phyloP scores from a whole-genome alignment of 2,329 filamentous ascomycete species.

The Aurifilum marmelostoma region DNA sequence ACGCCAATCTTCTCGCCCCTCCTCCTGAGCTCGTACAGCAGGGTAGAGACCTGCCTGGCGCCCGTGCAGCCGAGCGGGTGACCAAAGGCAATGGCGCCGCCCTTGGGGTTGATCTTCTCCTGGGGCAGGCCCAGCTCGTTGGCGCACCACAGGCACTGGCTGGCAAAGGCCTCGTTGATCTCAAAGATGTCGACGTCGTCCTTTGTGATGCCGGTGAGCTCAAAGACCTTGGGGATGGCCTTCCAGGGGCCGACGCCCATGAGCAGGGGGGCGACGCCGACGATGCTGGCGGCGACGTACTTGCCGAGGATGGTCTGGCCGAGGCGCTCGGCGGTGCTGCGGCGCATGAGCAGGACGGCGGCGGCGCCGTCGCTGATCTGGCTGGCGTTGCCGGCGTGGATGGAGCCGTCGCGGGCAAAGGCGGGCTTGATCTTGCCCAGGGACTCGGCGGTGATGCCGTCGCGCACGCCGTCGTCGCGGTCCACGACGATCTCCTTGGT shows the following conservation, averaged over 20 bases:
- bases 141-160: conserved; percentile 91
- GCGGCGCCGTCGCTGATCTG: conserved; percentile 97
- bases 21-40: conserved; percentile 86
- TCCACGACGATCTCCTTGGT: conserved; percentile 80
- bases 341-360: conserved; percentile 94
- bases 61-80: conserved; percentile 95
- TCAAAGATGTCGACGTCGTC: conserved; percentile 96
- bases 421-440: conserved; percentile 90
- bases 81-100: conserved; percentile 92
- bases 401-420: conserved; percentile 88
- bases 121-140: conserved; percentile 81
- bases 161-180: conserved; percentile 99
- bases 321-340: conserved; percentile 83
- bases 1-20: conserved; percentile 85
- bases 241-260: conserved; percentile 97
- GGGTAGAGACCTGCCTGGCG: conserved; percentile 87
- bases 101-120: conserved; percentile 96
- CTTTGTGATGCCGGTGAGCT: conserved; percentile 82
- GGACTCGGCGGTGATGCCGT: conserved; percentile 83
- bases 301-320: conserved; percentile 91
- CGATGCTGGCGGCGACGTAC: conserved; percentile 82
- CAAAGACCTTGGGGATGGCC: conserved; percentile 89
- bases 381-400: conserved; percentile 94
- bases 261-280: conserved; percentile 87
- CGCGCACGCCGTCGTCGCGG: conserved; percentile 84